Evolutionary conservation across 371 early-diverging fungal genomes (phyloP).

Genomic region (Mucor mucedo): DNA sequence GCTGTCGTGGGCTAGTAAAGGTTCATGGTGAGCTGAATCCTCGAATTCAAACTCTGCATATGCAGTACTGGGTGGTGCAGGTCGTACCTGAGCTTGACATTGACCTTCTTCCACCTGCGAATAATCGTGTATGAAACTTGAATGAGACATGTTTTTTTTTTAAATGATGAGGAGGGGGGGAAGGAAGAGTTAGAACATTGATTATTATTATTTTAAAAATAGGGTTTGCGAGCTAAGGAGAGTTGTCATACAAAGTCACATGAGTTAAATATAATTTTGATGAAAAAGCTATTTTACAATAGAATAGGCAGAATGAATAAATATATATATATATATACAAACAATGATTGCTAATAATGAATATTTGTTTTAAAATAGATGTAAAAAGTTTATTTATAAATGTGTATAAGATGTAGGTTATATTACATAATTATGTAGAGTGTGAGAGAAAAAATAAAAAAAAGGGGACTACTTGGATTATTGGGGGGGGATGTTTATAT

Average conservation of each 20-base stretch:
- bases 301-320: background rate
- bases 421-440: constrained; percentile 4
- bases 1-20: constrained; percentile 14
- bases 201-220: no score
- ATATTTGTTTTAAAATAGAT: background rate
- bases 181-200: no score
- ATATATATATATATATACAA: background rate
- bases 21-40: constrained; percentile 42
- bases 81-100: background rate
- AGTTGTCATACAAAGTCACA: no score
- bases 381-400: background rate
- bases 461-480: no score
- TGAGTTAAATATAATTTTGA: no score
- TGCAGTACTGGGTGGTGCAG: constrained; percentile 16
- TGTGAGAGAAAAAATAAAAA: background rate
- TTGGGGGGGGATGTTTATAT: background rate
- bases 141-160: background rate
- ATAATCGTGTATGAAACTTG: background rate
- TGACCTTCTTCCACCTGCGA: background rate
- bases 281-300: no score
- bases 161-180: background rate
- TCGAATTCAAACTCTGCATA: constrained; percentile 50
- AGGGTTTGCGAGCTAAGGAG: no score
- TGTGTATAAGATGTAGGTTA: constrained; percentile 4
- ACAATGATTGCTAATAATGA: background rate